Evolutionary conservation across 768 basidiomycete species (phyloP), one percentile per base, ranked within the genome.

Genomic region (Podaxis sp.): DNA sequence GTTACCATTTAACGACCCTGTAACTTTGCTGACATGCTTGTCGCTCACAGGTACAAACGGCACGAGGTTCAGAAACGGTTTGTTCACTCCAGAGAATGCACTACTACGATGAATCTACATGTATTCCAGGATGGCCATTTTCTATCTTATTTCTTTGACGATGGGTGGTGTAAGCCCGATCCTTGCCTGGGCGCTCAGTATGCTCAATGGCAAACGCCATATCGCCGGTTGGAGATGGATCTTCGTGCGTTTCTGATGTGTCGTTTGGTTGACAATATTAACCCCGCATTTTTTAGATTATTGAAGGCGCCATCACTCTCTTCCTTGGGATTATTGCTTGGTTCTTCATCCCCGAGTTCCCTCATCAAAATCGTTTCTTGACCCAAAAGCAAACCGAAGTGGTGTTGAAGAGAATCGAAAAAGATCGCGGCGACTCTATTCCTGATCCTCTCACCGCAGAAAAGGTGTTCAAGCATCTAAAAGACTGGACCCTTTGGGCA

Each of bases 401-500:
- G 26, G 66, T 72, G 33, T 58, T 76, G 24, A 58, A 62, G 49
- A 73, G 76, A 10, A 66, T 76, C 17, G 68, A 77, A 56, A 66
- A 67, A 20, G 76, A 76, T 60, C 70, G 75, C 44, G 72, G 72
- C 11, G 75, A 76, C 62, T 66, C 74, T 57, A 26, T 75, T 15
- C 70, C 74, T 1, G 74, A 76, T 56, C 53, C 71, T 40, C 67
- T 75, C 55, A 73, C 71, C 0, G 37, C 49, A 40, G 28, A 50
- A 24, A 75, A 76, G 59, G 62, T 76, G 28, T 11, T 71, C 30
- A 58, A 65, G 40, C 73, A 75, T 56, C 60, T 76, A 44, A 56
- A 66, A n/a, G 75, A 77, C 60, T 74, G 72, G 72, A 74, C 71
- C n/a, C 61, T 74, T 28, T 76, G 73, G 74, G 69, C 67, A 37